These are phyloP conservation scores for Lizanozyma gosingica DNA, from an alignment of 1,139 yeast species.

Conservation along the genomic window DNA sequence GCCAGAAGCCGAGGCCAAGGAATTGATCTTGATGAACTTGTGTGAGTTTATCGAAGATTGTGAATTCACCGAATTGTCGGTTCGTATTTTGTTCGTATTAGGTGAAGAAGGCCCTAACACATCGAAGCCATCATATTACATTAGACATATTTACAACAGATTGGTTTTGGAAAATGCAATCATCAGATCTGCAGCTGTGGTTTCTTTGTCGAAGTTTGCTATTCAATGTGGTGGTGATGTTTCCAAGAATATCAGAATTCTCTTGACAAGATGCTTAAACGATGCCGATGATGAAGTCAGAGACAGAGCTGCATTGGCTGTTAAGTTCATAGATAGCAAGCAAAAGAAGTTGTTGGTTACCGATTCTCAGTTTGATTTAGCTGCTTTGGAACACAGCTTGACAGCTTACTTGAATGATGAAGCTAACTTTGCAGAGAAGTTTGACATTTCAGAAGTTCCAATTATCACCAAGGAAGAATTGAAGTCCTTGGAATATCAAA, in stretches of 20 bases:
- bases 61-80: slow-evolving; percentile 89
- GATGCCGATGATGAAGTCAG: slow-evolving; percentile 97
- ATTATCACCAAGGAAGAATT: slow-evolving; percentile 55
- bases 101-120: slow-evolving; percentile 95
- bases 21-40: slow-evolving; percentile 73
- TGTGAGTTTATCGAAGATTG: slow-evolving; percentile 98
- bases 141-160: slow-evolving; percentile 93
- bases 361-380: slow-evolving; percentile 62
- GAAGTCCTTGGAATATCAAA: slow-evolving; percentile 49
- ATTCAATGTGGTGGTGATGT: slow-evolving; percentile 61
- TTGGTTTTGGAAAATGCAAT: slow-evolving; percentile 93
- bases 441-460: slow-evolving; percentile 64
- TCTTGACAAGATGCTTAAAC: slow-evolving; percentile 74
- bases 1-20: slow-evolving; percentile 64
- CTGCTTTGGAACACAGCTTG: slow-evolving; percentile 69
- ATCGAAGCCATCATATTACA: slow-evolving; percentile 78
- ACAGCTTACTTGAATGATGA: slow-evolving; percentile 60
- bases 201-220: slow-evolving; percentile 87
- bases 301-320: slow-evolving; percentile 88
- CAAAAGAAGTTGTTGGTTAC: slow-evolving; percentile 25
- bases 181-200: slow-evolving; percentile 91
- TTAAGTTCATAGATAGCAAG: slow-evolving; percentile 51
- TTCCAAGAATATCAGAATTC: slow-evolving; percentile 59
- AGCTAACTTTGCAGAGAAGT: slow-evolving; percentile 52
- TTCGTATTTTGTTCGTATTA: slow-evolving; percentile 78